Conservation (phyloP, 495 filamentous ascomycete genomes). For the Aspergillus conjunctus region DNA sequence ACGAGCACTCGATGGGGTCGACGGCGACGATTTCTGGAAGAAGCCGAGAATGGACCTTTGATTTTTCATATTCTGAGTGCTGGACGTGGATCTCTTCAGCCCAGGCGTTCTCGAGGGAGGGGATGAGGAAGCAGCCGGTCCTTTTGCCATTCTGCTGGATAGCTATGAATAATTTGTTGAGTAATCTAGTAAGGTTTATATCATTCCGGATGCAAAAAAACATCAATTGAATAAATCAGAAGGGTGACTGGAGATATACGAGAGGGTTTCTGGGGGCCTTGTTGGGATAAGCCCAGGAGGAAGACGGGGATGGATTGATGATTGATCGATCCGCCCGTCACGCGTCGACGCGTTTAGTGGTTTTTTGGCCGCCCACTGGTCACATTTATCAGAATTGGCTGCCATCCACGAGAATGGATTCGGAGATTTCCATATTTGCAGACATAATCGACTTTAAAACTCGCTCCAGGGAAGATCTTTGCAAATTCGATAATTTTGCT, state of each 20-base stretch:
- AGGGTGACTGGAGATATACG: neutral
- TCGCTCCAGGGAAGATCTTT: no score
- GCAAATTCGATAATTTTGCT: no score
- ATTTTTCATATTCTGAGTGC: conserved; percentile 61
- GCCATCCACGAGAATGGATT: conserved; percentile 4
- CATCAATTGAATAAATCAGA: conserved; percentile 1
- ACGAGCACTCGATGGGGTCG: conserved; percentile 40
- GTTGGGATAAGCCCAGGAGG: conserved; percentile 26
- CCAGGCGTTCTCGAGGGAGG: conserved; percentile 42
- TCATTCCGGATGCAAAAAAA: conserved; percentile 4
- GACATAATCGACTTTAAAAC: neutral
- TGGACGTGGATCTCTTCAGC: conserved; percentile 50
- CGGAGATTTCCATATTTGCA: neutral
- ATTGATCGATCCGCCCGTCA: conserved; percentile 22
- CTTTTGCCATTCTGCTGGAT: conserved; percentile 39
- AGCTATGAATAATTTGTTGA: neutral
- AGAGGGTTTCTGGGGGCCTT: neutral
- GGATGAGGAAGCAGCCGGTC: conserved; percentile 36
- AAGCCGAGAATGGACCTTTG: conserved; percentile 84
- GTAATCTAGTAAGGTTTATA: conserved; percentile 1
- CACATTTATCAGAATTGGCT: neutral
- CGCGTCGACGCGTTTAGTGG: conserved; percentile 52
- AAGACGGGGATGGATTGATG: conserved; percentile 22
- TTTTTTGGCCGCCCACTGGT: conserved; percentile 20
- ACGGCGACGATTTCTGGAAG: conserved; percentile 69